Evolutionary conservation across 371 early-diverging fungal genomes (phyloP).

Genomic region (Rhizopus arrhizus): DNA sequence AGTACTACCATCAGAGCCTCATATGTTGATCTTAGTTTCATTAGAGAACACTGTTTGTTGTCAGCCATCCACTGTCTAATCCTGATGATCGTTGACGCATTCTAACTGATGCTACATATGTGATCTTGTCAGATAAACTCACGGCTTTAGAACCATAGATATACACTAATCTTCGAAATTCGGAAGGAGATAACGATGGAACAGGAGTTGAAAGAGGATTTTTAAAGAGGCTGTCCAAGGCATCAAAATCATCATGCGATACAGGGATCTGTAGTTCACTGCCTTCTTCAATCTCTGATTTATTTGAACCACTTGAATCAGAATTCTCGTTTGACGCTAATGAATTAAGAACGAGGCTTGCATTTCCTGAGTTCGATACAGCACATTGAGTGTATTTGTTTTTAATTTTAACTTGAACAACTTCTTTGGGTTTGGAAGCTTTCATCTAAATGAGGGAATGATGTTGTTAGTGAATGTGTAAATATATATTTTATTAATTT

Average conservation of each 20-base stretch:
- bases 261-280: conserved; percentile 20
- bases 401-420: conserved; percentile 18
- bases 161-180: conserved; percentile 22
- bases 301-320: conserved; percentile 18
- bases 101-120: too few relatives aligned
- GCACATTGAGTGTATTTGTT: conserved; percentile 24
- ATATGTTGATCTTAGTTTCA: too few relatives aligned
- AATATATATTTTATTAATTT: conserved; percentile 7
- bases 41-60: too few relatives aligned
- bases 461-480: conserved; percentile 20
- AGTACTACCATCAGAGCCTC: too few relatives aligned
- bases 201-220: conserved; percentile 15
- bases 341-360: conserved; percentile 23
- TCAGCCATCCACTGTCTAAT: too few relatives aligned
- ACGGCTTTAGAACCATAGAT: conserved; percentile 22
- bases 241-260: conserved; percentile 16
- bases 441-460: conserved; percentile 23
- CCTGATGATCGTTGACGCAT: too few relatives aligned
- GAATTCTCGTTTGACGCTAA: conserved; percentile 21
- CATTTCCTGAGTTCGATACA: conserved; percentile 28
- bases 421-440: conserved; percentile 19
- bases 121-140: conserved; percentile 13
- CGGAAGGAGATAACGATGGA: conserved; percentile 21
- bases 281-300: conserved; percentile 21
- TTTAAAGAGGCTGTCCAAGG: conserved; percentile 17